A percentile compares a stretch with the other conserved stretches of the same genome.
Conservation (phyloP, 305 asterid genomes). For the Fraxinus sp. region DNA sequence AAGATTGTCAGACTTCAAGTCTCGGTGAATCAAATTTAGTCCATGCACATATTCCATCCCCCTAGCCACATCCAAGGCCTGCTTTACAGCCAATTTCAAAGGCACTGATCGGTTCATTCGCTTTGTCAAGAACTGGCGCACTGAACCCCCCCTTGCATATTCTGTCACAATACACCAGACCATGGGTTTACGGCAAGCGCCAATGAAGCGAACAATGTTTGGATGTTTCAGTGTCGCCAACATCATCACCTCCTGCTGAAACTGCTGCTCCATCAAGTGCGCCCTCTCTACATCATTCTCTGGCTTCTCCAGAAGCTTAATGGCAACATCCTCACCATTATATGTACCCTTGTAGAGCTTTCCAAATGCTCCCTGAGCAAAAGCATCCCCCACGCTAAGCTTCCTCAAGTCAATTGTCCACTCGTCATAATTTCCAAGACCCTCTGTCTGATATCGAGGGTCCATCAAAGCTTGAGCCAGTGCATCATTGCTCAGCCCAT, state of each 20-base stretch:
- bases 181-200: conserved; percentile 94
- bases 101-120: conserved; percentile 90
- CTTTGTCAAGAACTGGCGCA: conserved; percentile 82
- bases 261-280: conserved; percentile 90
- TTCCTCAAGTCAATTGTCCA: conserved; percentile 93
- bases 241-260: conserved; percentile 98
- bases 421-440: conserved; percentile 82
- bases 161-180: conserved; percentile 98
- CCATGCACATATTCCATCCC: conserved; percentile 97
- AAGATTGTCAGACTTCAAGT: conserved; percentile 93
- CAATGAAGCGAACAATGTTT: conserved; percentile 88
- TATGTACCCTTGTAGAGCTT: conserved; percentile 88
- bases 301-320: conserved; percentile 90
- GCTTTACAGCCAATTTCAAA: conserved; percentile 87
- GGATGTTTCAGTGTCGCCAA: conserved; percentile 87
- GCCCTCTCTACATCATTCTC: conserved; percentile 80
- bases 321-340: conserved; percentile 90
- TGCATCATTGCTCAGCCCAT: conserved; percentile 85
- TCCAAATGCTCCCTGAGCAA: conserved; percentile 99
- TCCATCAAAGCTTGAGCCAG: conserved; percentile 89
- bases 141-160: conserved; percentile 97
- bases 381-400: conserved; percentile 93
- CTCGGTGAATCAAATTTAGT: conserved; percentile 81
- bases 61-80: conserved; percentile 95
- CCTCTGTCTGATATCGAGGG: conserved; percentile 76